Evolutionary conservation across 2,329 filamentous ascomycete species (phyloP), one percentile per base, ranked within the genome.

Genomic region (Colletotrichum kahawae): DNA sequence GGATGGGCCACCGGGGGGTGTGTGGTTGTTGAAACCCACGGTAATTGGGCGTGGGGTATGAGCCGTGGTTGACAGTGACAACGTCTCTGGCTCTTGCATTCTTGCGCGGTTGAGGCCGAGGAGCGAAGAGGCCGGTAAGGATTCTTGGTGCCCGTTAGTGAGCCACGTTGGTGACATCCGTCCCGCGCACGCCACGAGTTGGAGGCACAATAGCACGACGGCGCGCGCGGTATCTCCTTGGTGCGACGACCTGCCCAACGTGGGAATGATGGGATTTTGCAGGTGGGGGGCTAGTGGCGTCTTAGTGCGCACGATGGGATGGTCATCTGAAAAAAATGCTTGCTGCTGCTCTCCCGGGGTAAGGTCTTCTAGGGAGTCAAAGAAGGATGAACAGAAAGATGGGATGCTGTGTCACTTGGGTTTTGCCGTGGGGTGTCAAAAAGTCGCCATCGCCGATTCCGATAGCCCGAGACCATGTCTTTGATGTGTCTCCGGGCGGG

Each of bases 311-410:
- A 36, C 29, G 36, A 43, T 18, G 36, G 66, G 38, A 57, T 29
- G 71, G 67, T 70, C 71, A 67, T 74, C 67, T 67, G 67, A 62
- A 74, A 21, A 21, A 24, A 24, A 31, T 60, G 51, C n/a, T 70
- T 63, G 29, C 29, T 24, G 21, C 54, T 57, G 21, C 27, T 63
- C 60, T 63, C 60, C 31, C 7, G 16, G 33, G 60, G 60, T 31
- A 1, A 38, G 13, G 43, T 51, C 18, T 51, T 51, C 43, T 2
- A 51, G 18, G 43, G 10, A 51, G 9, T 13, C 12, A 8, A 21
- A 51, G 43, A 21, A 51, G n/a, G 43, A 51, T 51, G 43, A 51
- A 51, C 43, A 51, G 43, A 12, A 21, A 51, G 43, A 51, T 51
- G 43, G 43, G 43, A 51, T 13, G 43, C 43, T 21, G 43, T 51